Base-by-base conservation (phyloP, 78 protist genomes). In the Anaeramoeba flamelloides region DNA sequence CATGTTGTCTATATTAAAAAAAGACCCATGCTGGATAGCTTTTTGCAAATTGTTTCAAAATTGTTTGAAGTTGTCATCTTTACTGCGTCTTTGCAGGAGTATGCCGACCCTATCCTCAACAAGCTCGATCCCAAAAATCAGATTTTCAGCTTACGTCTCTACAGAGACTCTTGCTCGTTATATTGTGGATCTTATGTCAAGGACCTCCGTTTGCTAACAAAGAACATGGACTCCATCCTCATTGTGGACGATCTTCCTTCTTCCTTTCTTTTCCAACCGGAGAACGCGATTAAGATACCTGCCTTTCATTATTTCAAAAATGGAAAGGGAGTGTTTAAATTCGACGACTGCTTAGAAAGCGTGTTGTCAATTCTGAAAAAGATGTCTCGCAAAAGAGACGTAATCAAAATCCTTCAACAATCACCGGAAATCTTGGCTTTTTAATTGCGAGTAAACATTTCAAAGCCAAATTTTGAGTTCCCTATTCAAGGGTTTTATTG, bases 1-100 rank as follows among this genome's bases (percentile, higher is more conserved):
- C n/a, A n/a, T n/a, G n/a, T n/a, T n/a, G n/a, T n/a, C n/a, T n/a
- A n/a, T n/a, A n/a, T n/a, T n/a, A 22, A 3, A 37, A 81, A 81
- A 76, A n/a, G 84, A 1, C 84, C 84, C 3, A 80, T 79, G 22
- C 26, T 75, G 33, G 79, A 81, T 34, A 69, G 33, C 1, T 75
- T 81, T 53, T 76, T 81, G 2, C 76, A 76, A 36, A 26, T 64
- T 77, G 12, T 75, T 22, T 8, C 79, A 1, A 75, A 38, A 40
- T 39, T 22, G 38, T 81, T 64, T 41, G 78, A 69, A 30, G 36
- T 81, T n/a, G 79, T 81, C 26, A 38, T 81, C 32, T 81, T 81
- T 76, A 75, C 79, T 1, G 8, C 74, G 0, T 39, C 65, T 30
- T 37, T 1, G 17, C 2, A 38, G 2, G 41, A 78, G 81, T 78